Base-by-base conservation (phyloP, 495 filamentous ascomycete genomes). In the Sordaria brevicollis region DNA sequence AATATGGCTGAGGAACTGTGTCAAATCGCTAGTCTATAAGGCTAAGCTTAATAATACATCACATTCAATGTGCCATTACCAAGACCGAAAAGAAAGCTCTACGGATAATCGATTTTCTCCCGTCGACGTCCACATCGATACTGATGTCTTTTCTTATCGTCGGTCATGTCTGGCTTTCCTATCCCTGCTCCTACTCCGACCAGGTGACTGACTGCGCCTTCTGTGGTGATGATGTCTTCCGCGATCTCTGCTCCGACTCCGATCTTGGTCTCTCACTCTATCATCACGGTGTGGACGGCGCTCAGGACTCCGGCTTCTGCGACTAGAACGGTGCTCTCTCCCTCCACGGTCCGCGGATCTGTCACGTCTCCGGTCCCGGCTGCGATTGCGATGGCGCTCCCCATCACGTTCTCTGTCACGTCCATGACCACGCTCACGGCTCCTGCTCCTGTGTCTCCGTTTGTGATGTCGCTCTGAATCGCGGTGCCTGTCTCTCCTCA, bases 381-480 rank as follows among this genome's bases (percentile, higher is more conserved):
- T 84, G 41, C 77, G 78, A 67, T 79, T 82, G 17, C 76, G 69
- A 17, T 74, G 71, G 2, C 75, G 49, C 6, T 76, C 70, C 36
- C 68, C 68, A 17, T 70, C 68, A 54, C 66, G 37, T 19, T 76
- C 70, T 11, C 67, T 43, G 33, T 68, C 66, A 65, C 69, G 49
- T 19, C 74, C 69, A 34, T 75, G 65, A 35, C 75, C 66, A 67
- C 69, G 49, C 17, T 74, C 69, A 34, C 76, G 67, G 34, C 75
- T 75, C 21, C 75, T 66, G 65, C 79, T 76, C 74, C 79, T 74
- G 72, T 79, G 76, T 69, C 81, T 74, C 71, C 76, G 78, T 62
- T 74, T 73, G 62, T 81, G 79, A 35, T 75, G 75, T 68, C 76
- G 76, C 15, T 80, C 77, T 25, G 77, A 72, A 39, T 81, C 76